phyloP scores from a whole-genome alignment of 495 filamentous ascomycete genomes.

The Neurospora cerealis region DNA sequence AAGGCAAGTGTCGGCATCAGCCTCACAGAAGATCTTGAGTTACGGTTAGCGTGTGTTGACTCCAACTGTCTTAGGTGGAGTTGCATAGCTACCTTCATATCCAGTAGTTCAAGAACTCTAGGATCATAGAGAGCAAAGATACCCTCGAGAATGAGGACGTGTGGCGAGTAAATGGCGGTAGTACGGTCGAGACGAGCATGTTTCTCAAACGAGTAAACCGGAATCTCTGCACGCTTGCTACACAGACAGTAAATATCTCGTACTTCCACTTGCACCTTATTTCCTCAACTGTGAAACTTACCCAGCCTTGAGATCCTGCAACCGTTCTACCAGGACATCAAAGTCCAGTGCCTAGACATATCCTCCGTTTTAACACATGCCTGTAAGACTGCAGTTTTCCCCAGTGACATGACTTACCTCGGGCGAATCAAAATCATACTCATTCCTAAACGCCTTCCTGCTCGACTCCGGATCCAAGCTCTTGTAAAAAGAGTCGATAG shows the following conservation, averaged over 20 bases:
- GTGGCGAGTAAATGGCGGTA: conserved; percentile 86
- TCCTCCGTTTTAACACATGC: background rate
- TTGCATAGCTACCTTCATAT: conserved; percentile 88
- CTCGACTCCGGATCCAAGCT: conserved; percentile 64
- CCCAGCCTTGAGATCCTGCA: conserved; percentile 84
- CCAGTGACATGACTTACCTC: conserved; percentile 27
- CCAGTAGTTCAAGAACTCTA: conserved; percentile 74
- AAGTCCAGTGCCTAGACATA: conserved; percentile 71
- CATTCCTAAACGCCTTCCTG: conserved; percentile 67
- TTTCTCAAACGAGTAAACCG: conserved; percentile 89
- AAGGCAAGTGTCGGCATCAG: conserved; percentile 87
- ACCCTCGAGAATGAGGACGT: conserved; percentile 90
- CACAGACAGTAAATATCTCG: background rate
- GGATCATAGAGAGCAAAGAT: conserved; percentile 91
- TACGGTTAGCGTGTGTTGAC: background rate
- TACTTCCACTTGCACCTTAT: background rate
- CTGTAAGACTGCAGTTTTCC: background rate
- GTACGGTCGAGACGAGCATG: conserved; percentile 73
- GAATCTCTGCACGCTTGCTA: conserved; percentile 87
- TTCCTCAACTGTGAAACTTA: conserved; percentile 31
- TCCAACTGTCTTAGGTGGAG: too few relatives aligned
- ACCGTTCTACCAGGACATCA: conserved; percentile 69
- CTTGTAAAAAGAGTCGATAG: conserved; percentile 98
- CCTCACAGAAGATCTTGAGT: conserved; percentile 84
- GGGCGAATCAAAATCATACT: conserved; percentile 93